Conservation (phyloP, 495 filamentous ascomycete species). For the Lasiosphaeria ovina region DNA sequence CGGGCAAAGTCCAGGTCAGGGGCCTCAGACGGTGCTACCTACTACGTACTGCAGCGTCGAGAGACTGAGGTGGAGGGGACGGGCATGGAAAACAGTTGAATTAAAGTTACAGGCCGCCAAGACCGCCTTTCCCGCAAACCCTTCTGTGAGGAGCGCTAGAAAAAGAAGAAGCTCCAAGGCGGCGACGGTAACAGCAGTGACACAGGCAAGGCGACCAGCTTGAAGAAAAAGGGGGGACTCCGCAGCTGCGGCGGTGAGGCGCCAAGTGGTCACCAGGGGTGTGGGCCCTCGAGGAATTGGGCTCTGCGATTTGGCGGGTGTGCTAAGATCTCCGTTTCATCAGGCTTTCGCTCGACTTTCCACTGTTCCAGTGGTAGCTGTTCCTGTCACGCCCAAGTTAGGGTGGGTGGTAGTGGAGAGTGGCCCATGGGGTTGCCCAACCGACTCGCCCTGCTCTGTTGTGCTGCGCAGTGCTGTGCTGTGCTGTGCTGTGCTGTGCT, state of each 20-base stretch:
- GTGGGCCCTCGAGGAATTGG: conserved; percentile 14
- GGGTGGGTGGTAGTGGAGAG: too few species aligned
- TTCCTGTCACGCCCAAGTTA: too few species aligned
- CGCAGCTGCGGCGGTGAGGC: neutral
- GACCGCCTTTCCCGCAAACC: conserved; percentile 9
- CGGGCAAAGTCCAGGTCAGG: too few species aligned
- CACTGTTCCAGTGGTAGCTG: conserved; percentile 12
- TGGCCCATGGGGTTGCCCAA: too few species aligned
- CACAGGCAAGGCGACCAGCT: neutral
- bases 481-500: too few species aligned
- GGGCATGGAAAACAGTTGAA: conserved; percentile 13
- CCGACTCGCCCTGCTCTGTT: too few species aligned
- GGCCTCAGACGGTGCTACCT: neutral
- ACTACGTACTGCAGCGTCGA: neutral
- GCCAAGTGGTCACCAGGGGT: conserved; percentile 30
- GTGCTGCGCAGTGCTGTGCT: too few species aligned
- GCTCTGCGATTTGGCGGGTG: conserved; percentile 20
- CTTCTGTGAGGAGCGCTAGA: neutral
- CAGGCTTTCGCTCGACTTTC: conserved; percentile 9
- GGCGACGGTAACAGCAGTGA: neutral
- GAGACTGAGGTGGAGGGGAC: neutral
- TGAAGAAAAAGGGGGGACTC: neutral
- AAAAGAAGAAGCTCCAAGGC: conserved; percentile 4
- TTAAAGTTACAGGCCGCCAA: conserved; percentile 22
- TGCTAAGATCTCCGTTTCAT: conserved; percentile 12